phyloP scores from a whole-genome alignment of 306 rosid genomes.

The Cucumis sativus region DNA sequence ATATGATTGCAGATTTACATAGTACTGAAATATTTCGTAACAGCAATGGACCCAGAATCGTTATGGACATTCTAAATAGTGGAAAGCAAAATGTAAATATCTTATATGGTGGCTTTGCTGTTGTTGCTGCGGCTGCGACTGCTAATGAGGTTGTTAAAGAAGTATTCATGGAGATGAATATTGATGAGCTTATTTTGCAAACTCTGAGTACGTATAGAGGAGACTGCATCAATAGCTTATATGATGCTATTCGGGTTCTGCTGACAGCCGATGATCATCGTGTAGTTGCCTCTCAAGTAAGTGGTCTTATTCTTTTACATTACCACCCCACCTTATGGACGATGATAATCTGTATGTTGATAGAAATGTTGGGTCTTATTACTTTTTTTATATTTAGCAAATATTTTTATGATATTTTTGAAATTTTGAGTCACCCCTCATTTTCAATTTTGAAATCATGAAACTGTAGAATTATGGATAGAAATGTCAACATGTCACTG shows the following conservation, averaged over 20 bases:
- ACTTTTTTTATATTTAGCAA: too few relatives aligned
- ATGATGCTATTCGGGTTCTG: constrained; percentile 60
- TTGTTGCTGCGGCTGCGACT: constrained; percentile 66
- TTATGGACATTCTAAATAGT: constrained; percentile 36
- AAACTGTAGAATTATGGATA: too few relatives aligned
- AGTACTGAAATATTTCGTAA: constrained; percentile 56
- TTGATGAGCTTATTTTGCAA: constrained; percentile 58
- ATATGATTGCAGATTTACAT: constrained; percentile 53
- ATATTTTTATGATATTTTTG: too few relatives aligned
- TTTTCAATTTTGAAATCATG: too few relatives aligned
- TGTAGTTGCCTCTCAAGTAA: constrained; percentile 90
- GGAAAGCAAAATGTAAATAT: constrained; percentile 28
- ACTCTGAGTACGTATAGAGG: constrained; percentile 28
- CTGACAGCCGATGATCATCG: constrained; percentile 80
- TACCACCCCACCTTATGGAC: not conserved
- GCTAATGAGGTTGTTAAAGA: constrained; percentile 80
- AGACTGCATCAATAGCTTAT: constrained; percentile 35
- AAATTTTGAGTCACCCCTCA: too few relatives aligned
- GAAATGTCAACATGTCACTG: too few relatives aligned
- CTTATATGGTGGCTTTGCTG: constrained; percentile 50
- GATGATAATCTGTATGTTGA: not conserved
- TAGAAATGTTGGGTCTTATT: too few relatives aligned
- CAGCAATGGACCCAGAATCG: constrained; percentile 42
- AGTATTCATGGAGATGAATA: constrained; percentile 65
- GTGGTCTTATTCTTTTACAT: constrained; percentile 7